Percentiles rank a stretch among this genome's conserved stretches.
These are phyloP conservation scores for Scolecobasidium constrictum DNA, from an alignment of 2,329 filamentous ascomycete species.

Conservation along the genomic window DNA sequence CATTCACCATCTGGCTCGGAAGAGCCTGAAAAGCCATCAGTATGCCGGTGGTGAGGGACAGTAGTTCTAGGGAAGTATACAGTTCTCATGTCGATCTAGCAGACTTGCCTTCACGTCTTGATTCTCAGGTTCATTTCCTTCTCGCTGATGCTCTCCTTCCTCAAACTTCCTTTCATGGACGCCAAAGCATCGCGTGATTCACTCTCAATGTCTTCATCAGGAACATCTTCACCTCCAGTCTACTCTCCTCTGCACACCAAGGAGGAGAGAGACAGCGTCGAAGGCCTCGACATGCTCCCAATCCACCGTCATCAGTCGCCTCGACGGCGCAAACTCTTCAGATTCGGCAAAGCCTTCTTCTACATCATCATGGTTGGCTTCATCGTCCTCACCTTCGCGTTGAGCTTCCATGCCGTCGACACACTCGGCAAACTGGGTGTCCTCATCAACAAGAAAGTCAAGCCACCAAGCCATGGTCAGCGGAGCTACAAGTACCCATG, in stretches of 20 bases:
- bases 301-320: slow-evolving; percentile 1
- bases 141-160: too few species aligned
- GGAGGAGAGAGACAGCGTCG: slow-evolving; percentile 7
- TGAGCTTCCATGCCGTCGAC: slow-evolving; percentile 8
- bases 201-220: slow-evolving; percentile 5
- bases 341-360: slow-evolving; percentile 3
- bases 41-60: too few species aligned
- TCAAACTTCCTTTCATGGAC: neutral
- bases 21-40: too few species aligned
- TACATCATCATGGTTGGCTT: neutral
- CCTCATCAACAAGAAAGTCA: slow-evolving; percentile 3
- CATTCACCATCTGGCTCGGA: too few species aligned
- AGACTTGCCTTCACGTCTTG: neutral
- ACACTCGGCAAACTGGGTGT: slow-evolving; percentile 7
- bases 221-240: slow-evolving; percentile 1
- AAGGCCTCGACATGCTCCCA: slow-evolving; percentile 9
- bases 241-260: slow-evolving; percentile 9
- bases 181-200: neutral
- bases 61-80: too few species aligned
- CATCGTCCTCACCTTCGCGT: slow-evolving; percentile 9
- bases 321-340: neutral
- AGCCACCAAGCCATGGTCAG: slow-evolving; percentile 2
- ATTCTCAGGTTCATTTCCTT: neutral
- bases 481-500: slow-evolving; percentile 10
- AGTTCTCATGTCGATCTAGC: too few species aligned